Evolutionary conservation across 2,329 filamentous ascomycete species (phyloP).

Genomic region (Aspergillus candidus): DNA sequence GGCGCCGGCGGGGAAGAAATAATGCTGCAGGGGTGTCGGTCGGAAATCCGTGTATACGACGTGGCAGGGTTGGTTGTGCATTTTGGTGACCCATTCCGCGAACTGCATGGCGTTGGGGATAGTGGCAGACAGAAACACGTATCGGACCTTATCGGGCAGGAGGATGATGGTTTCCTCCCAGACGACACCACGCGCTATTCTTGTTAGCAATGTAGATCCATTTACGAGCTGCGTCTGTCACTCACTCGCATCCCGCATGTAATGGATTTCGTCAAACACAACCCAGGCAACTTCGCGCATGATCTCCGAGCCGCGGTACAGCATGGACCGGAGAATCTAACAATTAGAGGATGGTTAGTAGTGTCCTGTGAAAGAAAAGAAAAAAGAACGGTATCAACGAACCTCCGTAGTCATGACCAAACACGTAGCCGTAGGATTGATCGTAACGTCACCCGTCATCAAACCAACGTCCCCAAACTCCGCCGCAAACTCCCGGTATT

Average conservation of each 20-base stretch:
- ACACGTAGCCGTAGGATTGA: constrained; percentile 96
- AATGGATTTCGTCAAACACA: constrained; percentile 97
- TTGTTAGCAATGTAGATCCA: constrained; percentile 11
- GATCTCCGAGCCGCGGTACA: constrained; percentile 96
- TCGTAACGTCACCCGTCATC: constrained; percentile 98
- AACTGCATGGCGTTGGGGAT: constrained; percentile 99
- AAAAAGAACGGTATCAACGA: too few species aligned
- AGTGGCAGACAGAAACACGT: constrained; percentile 95
- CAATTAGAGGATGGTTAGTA: too few species aligned
- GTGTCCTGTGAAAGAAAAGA: too few species aligned
- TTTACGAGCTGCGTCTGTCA: not conserved
- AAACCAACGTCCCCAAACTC: constrained; percentile 95
- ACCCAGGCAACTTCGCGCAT: constrained; percentile 99
- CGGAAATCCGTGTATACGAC: constrained; percentile 99
- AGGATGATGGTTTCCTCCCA: constrained; percentile 99
- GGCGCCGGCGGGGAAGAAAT: constrained; percentile 90
- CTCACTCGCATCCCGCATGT: constrained; percentile 79
- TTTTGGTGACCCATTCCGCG: constrained; percentile 98
- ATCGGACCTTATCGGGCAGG: constrained; percentile 95
- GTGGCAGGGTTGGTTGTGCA: constrained; percentile 94
- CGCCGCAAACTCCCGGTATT: constrained; percentile 91
- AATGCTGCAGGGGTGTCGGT: constrained; percentile 92
- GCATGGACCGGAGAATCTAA: constrained; percentile 89
- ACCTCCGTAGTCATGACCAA: constrained; percentile 96
- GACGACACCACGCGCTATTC: constrained; percentile 72